Percentiles rank a stretch among this genome's conserved stretches.
Conservation (phyloP, 371 early-diverging fungal species). For the Apophysomyces elegans region DNA sequence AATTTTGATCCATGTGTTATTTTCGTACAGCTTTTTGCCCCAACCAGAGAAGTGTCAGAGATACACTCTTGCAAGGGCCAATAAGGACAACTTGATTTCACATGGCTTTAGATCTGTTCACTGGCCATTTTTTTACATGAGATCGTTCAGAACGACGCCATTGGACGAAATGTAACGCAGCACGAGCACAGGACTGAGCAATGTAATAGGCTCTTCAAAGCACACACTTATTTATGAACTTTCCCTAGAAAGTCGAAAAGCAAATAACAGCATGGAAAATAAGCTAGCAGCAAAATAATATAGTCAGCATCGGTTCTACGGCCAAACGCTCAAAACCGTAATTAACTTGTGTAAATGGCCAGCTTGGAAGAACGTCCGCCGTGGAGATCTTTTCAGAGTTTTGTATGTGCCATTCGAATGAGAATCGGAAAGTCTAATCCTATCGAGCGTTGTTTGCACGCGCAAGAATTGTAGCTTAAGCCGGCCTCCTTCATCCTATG, state of each 20-base stretch:
- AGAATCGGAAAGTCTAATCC: no score
- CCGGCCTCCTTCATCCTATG: no score
- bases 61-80: neutral
- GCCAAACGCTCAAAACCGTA: no score
- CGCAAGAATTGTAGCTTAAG: no score
- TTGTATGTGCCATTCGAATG: no score
- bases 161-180: slow-evolving; percentile 8
- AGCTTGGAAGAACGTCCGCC: no score
- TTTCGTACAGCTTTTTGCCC: neutral
- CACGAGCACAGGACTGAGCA: neutral
- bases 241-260: neutral
- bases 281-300: neutral
- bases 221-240: neutral
- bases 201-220: neutral
- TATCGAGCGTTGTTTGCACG: no score
- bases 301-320: no score
- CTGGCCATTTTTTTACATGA: neutral
- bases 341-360: no score
- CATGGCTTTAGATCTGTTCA: neutral
- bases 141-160: slow-evolving; percentile 4
- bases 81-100: neutral
- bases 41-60: slow-evolving; percentile 6
- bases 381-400: no score
- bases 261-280: neutral
- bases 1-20: slow-evolving; percentile 2